These are phyloP conservation scores for Pseudoscleropodium purum DNA, from an alignment of 225 moss, liverwort and hornwort species.

Conservation along the genomic window DNA sequence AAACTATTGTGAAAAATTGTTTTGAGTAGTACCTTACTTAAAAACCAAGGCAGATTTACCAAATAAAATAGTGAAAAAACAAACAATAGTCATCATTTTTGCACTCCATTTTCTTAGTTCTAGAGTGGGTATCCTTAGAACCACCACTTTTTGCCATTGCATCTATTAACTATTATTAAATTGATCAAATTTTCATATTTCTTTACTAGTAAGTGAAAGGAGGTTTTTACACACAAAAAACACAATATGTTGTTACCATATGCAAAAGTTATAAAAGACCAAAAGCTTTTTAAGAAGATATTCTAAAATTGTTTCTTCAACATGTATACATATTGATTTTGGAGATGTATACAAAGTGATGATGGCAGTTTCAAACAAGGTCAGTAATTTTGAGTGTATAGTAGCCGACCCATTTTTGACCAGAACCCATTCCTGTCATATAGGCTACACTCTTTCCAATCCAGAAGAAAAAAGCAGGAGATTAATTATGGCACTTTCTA, in stretches of 20 bases:
- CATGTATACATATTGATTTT: not conserved
- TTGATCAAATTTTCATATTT: not conserved
- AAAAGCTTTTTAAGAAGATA: no score
- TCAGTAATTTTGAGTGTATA: no score
- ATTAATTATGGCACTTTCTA: no score
- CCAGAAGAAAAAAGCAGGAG: no score
- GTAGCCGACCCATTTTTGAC: no score
- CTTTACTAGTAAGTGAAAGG: not conserved
- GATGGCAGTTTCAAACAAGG: no score
- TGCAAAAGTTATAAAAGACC: no score
- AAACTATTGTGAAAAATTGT: not conserved
- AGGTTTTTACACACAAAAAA: not conserved
- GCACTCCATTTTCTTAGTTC: not conserved
- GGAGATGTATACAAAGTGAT: no score
- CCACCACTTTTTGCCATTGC: no score
- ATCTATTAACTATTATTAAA: not conserved
- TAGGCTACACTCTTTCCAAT: no score
- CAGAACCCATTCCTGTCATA: no score
- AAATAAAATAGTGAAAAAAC: not conserved
- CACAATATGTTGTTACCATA: fast-evolving
- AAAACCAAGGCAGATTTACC: not conserved
- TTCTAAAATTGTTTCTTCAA: not conserved
- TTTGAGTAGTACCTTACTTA: not conserved
- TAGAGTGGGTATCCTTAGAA: fast-evolving
- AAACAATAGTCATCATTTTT: not conserved